Base-by-base conservation (phyloP, 305 asterid species). In the Fraxinus dipetala region DNA sequence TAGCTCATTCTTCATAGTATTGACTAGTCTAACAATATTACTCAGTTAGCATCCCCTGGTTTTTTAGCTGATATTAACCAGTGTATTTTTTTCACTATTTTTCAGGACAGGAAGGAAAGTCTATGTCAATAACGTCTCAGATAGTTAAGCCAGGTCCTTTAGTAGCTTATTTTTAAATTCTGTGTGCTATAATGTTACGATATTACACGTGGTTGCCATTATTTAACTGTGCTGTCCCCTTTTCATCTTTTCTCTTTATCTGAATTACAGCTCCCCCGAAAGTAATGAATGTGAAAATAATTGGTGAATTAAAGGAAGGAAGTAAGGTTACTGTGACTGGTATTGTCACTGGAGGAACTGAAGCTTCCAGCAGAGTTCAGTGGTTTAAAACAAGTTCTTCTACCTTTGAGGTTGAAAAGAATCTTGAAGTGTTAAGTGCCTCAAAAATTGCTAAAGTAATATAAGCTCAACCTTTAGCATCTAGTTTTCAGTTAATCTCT, bases 311-410 rank as follows among this genome's bases (percentile, higher is more conserved):
- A 83, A 92, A 84, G 93, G 99, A 96, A 85, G 99, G 98, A 81
- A 92, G 98, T 89, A 95, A 96, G 90, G 90, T 96, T 78, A 92
- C 96, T 72, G 98, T 90, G 78, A 87, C 96, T 45, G 98, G 98
- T 86, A 91, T 92, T 77, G 98, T 96, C 81, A 95, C 97, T 6
- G 99, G 98, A 84, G 99, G 98, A 85, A 96, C 97, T 48, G 99
- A 96, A 91, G 97, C 96, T 45, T 95, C 98, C 82, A 96, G 99
- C 90, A 91, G 97, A 88, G 99, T 96, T 85, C 98, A 96, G 85
- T 96, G 99, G 99, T 96, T 96, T 88, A 96, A 93, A 90, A 88
- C 95, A 81, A 85, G 87, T 87, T 90, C 92, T 70, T 81, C 92
- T 80, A 81, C 87, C 67, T 89, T 95, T 70, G 96, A 90, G 84